Percentiles rank a stretch among this genome's conserved stretches.
phyloP scores from a whole-genome alignment of 2,329 filamentous ascomycete species.

The Hymenoscyphus infarciens region DNA sequence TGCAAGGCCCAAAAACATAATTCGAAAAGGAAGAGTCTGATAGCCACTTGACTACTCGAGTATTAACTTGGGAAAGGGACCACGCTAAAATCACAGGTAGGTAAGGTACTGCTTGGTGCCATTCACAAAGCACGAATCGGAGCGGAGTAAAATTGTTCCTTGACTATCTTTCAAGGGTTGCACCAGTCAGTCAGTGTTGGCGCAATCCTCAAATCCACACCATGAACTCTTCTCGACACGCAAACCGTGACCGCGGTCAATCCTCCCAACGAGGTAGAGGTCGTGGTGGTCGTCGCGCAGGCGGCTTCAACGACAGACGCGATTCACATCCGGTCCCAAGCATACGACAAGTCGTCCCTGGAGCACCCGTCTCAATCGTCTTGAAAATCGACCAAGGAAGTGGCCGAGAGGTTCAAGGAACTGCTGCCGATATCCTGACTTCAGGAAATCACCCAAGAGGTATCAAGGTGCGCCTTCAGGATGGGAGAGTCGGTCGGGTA shows the following conservation, averaged over 20 bases:
- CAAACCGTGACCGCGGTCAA: slow-evolving; percentile 10
- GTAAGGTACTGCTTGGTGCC: no score
- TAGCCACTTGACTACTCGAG: no score
- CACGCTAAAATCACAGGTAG: no score
- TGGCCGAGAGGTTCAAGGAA: slow-evolving; percentile 31
- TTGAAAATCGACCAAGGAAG: slow-evolving; percentile 34
- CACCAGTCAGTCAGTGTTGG: neutral
- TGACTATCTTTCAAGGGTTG: neutral
- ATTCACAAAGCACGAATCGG: no score
- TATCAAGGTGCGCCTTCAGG: slow-evolving; percentile 33
- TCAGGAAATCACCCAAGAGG: slow-evolving; percentile 33
- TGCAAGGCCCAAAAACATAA: no score
- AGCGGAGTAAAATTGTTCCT: neutral
- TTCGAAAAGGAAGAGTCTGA: no score
- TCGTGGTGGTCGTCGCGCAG: slow-evolving; percentile 1
- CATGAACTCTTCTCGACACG: slow-evolving; percentile 11
- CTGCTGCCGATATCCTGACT: slow-evolving; percentile 31
- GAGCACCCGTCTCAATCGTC: slow-evolving; percentile 32
- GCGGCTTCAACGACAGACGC: neutral
- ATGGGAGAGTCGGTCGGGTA: slow-evolving; percentile 33
- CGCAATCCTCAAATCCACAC: neutral
- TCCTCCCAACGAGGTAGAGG: slow-evolving; percentile 7
- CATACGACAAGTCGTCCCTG: slow-evolving; percentile 25
- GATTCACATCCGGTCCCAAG: slow-evolving; percentile 23
- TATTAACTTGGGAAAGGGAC: no score